phyloP scores from a whole-genome alignment of 768 basidiomycete genomes.

The Heimioporus sp. region DNA sequence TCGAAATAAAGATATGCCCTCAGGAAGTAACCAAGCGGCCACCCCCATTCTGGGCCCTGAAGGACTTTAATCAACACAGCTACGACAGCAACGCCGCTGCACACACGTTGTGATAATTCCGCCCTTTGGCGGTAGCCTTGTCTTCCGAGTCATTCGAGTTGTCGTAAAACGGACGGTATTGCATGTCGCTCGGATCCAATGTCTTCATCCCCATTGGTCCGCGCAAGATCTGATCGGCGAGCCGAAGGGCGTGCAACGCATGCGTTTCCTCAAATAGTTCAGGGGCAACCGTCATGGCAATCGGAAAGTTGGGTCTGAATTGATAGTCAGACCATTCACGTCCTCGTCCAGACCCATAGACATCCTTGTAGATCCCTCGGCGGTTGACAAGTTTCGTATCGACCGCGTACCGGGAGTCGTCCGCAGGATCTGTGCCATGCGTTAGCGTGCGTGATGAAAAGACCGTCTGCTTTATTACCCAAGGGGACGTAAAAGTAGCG shows the following conservation, averaged over 20 bases:
- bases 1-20: slow-evolving; percentile 93
- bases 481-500: slow-evolving; percentile 86
- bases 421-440: slow-evolving; percentile 52
- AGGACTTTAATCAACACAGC: slow-evolving; percentile 12
- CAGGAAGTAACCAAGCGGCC: slow-evolving; percentile 94
- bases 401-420: slow-evolving; percentile 71
- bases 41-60: slow-evolving; percentile 92
- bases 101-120: slow-evolving; percentile 89
- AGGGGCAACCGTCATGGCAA: slow-evolving; percentile 96
- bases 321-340: slow-evolving; percentile 99
- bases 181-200: slow-evolving; percentile 80
- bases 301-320: slow-evolving; percentile 88
- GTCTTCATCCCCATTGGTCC: slow-evolving; percentile 97
- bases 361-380: slow-evolving; percentile 98
- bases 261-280: slow-evolving; percentile 85
- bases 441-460: slow-evolving; percentile 1
- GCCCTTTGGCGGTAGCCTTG: slow-evolving; percentile 80
- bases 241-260: slow-evolving; percentile 73
- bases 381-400: slow-evolving; percentile 74
- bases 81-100: not conserved
- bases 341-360: slow-evolving; percentile 82
- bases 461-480: slow-evolving; percentile 39
- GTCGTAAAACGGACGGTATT: slow-evolving; percentile 91
- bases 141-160: slow-evolving; percentile 93
- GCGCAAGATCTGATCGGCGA: slow-evolving; percentile 81